Conservation (phyloP, 805 yeast species). For the Pichia nakasei region DNA sequence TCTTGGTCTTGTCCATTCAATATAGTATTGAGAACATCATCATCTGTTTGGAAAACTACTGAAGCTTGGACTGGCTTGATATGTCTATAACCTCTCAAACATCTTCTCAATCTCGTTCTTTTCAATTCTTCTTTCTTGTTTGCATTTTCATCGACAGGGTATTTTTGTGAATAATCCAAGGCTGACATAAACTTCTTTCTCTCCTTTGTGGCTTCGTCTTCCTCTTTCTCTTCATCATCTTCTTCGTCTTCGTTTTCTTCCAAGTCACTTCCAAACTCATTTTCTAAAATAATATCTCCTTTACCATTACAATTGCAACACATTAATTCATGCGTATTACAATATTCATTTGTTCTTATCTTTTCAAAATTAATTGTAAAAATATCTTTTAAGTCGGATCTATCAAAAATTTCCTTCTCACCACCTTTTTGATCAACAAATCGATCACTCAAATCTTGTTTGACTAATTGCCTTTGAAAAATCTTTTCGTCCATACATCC, state of each 20-base stretch:
- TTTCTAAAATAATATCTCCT: constrained; percentile 29
- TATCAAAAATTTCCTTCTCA: constrained; percentile 59
- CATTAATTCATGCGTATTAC: constrained; percentile 74
- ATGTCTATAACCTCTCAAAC: constrained; percentile 57
- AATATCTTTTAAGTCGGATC: constrained; percentile 61
- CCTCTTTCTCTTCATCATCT: constrained; percentile 14
- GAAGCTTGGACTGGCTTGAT: constrained; percentile 35
- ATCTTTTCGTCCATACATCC: constrained; percentile 95
- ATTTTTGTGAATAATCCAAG: constrained; percentile 29
- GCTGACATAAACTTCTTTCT: constrained; percentile 50
- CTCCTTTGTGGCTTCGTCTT: constrained; percentile 2
- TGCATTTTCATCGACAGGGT: constrained; percentile 16
- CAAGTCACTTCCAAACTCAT: background rate
- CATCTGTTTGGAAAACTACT: constrained; percentile 19
- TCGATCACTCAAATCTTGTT: constrained; percentile 66
- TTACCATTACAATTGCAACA: constrained; percentile 53
- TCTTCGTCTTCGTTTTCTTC: constrained; percentile 10
- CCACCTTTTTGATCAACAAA: constrained; percentile 39
- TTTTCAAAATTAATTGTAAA: constrained; percentile 40
- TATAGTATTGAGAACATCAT: constrained; percentile 27
- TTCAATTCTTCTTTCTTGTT: constrained; percentile 21
- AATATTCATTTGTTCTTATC: constrained; percentile 14
- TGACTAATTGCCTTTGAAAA: constrained; percentile 82
- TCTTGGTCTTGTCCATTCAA: constrained; percentile 16
- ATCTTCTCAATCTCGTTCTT: constrained; percentile 38